phyloP scores from a whole-genome alignment of 2,329 filamentous ascomycete species.

The Endoconidiophora laricicola region DNA sequence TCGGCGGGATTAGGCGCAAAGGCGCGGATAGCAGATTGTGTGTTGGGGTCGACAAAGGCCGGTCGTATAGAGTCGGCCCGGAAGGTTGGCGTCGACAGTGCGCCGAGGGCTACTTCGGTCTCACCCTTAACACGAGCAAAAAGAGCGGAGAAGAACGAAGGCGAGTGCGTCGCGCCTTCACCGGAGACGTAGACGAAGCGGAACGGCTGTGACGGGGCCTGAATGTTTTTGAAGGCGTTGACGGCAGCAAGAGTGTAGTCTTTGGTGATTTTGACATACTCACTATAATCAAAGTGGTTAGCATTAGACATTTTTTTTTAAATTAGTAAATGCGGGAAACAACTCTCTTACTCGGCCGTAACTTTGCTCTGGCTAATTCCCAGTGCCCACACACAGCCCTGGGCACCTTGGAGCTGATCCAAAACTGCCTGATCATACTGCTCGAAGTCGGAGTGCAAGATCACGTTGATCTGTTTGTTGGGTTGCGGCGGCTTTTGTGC shows the following conservation, averaged over 20 bases:
- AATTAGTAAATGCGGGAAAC: not conserved
- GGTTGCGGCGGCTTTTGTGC: slow-evolving; percentile 28
- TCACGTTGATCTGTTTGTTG: slow-evolving; percentile 39
- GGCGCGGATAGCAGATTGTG: too few relatives aligned
- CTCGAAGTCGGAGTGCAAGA: slow-evolving; percentile 51
- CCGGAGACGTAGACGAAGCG: slow-evolving; percentile 59
- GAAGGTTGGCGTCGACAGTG: slow-evolving; percentile 32
- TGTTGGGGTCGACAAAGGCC: slow-evolving; percentile 35
- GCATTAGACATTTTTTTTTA: not conserved
- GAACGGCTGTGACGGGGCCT: slow-evolving; percentile 32
- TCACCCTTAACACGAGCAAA: slow-evolving; percentile 52
- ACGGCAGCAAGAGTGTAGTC: slow-evolving; percentile 49
- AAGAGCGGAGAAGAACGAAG: slow-evolving; percentile 35
- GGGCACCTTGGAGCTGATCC: slow-evolving; percentile 42
- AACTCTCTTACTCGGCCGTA: slow-evolving; percentile 32
- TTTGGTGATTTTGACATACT: slow-evolving; percentile 53
- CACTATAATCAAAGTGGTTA: slow-evolving; percentile 19
- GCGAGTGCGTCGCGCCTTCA: slow-evolving; percentile 39
- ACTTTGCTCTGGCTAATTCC: slow-evolving; percentile 48
- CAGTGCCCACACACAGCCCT: slow-evolving; percentile 57
- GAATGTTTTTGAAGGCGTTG: slow-evolving; percentile 35
- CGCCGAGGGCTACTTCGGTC: slow-evolving; percentile 42
- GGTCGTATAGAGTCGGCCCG: slow-evolving; percentile 42
- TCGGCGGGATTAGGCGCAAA: too few relatives aligned
- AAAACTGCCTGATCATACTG: slow-evolving; percentile 42